A percentile compares a stretch with the other conserved stretches of the same genome.
Evolutionary conservation across 805 yeast genomes (phyloP).

Genomic region (Yarrowia porcina): DNA sequence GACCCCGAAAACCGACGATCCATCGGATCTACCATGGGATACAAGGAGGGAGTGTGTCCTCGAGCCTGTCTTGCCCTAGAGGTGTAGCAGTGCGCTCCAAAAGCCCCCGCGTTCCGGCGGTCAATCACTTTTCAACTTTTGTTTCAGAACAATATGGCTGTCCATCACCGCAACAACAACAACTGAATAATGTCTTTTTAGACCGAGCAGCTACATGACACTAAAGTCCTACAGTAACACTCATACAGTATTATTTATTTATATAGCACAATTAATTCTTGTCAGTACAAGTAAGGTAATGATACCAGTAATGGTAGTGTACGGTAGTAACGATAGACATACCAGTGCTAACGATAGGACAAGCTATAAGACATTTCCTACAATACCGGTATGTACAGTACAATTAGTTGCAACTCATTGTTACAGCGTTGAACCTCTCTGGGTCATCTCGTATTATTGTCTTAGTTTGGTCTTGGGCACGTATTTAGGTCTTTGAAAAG

Average conservation of each 20-base stretch:
- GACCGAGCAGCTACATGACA: neutral
- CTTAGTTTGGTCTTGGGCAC: neutral
- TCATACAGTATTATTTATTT: constrained; percentile 20
- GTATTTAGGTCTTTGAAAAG: no score
- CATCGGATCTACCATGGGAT: constrained; percentile 16
- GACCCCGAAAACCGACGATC: constrained; percentile 22
- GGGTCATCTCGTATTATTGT: neutral
- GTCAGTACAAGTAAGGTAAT: neutral
- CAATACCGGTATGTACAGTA: no score
- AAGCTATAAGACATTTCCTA: no score
- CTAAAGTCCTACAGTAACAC: neutral
- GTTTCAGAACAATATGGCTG: neutral
- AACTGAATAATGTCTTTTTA: constrained; percentile 12
- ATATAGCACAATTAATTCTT: constrained; percentile 14
- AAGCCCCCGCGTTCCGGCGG: neutral
- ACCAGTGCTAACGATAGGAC: no score
- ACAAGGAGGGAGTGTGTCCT: constrained; percentile 5
- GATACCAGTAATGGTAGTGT: neutral
- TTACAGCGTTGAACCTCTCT: no score
- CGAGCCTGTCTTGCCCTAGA: constrained; percentile 17
- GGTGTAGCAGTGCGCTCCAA: neutral
- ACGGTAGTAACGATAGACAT: no score
- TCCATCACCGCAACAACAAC: neutral
- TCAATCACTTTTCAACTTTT: neutral
- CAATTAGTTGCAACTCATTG: no score